These are phyloP conservation scores for Sclerotinia nivalis DNA, from an alignment of 2,329 filamentous ascomycete genomes.

Conservation along the genomic window DNA sequence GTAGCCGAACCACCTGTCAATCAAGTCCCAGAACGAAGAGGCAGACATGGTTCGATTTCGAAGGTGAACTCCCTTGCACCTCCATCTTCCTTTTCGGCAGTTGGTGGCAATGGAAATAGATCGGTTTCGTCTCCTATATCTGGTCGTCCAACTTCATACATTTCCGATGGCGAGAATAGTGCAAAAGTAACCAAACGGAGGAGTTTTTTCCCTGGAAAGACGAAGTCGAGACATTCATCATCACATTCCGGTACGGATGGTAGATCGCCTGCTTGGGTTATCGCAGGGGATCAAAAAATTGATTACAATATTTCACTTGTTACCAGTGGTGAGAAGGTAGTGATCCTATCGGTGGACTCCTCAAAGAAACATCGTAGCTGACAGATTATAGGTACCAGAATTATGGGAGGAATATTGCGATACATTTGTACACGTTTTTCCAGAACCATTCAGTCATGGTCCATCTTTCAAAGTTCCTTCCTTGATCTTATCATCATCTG, in stretches of 20 bases:
- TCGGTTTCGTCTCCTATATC: conserved; percentile 22
- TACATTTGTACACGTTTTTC: conserved; percentile 58
- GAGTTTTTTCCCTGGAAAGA: conserved; percentile 19
- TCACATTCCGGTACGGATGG: conserved; percentile 13
- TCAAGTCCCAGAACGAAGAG: conserved; percentile 12
- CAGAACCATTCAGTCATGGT: conserved; percentile 51
- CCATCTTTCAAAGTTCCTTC: conserved; percentile 59
- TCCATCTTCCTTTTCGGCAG: conserved; percentile 10
- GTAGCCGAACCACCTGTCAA: background rate
- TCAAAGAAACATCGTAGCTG: background rate
- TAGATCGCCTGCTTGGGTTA: conserved; percentile 24
- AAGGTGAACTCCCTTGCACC: conserved; percentile 20
- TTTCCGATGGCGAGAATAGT: conserved; percentile 17
- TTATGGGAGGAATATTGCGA: conserved; percentile 63
- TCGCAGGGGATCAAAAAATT: conserved; percentile 18
- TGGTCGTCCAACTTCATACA: conserved; percentile 20
- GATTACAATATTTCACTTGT: conserved; percentile 24
- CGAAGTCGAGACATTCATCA: conserved; percentile 15
- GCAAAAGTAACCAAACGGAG: conserved; percentile 14
- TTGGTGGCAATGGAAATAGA: conserved; percentile 10
- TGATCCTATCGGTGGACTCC: background rate
- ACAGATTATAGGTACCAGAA: conserved; percentile 59
- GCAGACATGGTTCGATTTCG: conserved; percentile 19
- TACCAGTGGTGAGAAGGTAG: conserved; percentile 18
- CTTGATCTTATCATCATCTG: conserved; percentile 23